Conservation (phyloP, 2,329 filamentous ascomycete species). For the Didymella exigua region DNA sequence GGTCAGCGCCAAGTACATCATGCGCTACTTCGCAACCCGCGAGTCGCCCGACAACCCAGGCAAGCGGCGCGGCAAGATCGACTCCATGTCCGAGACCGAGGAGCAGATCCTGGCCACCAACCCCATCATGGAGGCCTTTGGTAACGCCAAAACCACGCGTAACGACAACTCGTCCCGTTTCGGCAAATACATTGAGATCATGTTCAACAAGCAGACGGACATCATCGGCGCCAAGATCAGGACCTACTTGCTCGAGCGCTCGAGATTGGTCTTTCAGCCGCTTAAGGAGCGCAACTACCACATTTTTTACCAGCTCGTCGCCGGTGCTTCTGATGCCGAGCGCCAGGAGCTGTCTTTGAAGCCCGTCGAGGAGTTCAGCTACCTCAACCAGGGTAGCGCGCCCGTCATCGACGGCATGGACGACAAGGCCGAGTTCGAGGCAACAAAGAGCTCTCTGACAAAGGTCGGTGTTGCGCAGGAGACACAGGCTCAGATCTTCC, state of each 20-base stretch:
- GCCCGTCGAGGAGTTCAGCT: constrained; percentile 89
- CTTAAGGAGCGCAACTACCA: constrained; percentile 98
- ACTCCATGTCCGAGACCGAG: constrained; percentile 95
- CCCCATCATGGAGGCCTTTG: constrained; percentile 99
- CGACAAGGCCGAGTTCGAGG: constrained; percentile 90
- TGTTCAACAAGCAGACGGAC: constrained; percentile 94
- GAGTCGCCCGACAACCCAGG: constrained; percentile 89
- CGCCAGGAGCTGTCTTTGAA: constrained; percentile 78
- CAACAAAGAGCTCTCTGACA: constrained; percentile 81
- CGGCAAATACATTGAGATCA: constrained; percentile 99
- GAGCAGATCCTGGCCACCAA: constrained; percentile 98
- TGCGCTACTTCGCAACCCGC: constrained; percentile 98
- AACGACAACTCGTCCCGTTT: constrained; percentile 99
- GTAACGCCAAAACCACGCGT: constrained; percentile 98
- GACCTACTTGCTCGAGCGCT: constrained; percentile 93
- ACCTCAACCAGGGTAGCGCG: constrained; percentile 92
- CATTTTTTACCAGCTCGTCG: constrained; percentile 97
- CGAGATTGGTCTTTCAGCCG: constrained; percentile 94
- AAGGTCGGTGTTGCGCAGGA: constrained; percentile 81
- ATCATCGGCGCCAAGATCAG: constrained; percentile 98
- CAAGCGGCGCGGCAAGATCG: constrained; percentile 73
- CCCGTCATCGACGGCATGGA: constrained; percentile 93
- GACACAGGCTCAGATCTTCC: constrained; percentile 86
- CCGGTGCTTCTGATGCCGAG: constrained; percentile 85
- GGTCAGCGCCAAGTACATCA: constrained; percentile 99